These are phyloP conservation scores for Parachaetomium inaequale DNA, from an alignment of 495 filamentous ascomycete genomes.

Conservation along the genomic window DNA sequence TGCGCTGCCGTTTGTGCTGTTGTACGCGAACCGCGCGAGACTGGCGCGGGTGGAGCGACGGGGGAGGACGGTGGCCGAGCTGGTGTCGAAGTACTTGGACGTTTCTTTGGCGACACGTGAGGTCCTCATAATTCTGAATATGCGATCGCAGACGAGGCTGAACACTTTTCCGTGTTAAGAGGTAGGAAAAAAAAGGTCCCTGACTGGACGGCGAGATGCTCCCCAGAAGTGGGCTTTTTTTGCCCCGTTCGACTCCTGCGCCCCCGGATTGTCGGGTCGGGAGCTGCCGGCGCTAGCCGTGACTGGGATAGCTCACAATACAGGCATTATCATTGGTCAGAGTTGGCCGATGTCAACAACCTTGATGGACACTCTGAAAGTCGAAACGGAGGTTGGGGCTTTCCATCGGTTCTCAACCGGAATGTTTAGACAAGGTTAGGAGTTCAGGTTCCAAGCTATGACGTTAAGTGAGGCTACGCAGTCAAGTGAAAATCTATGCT, in stretches of 20 bases:
- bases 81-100: constrained; percentile 38
- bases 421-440: no score
- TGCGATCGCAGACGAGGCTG: background rate
- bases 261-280: background rate
- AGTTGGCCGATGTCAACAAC: background rate
- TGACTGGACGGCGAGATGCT: background rate
- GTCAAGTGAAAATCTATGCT: no score
- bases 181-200: no score
- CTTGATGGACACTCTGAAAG: background rate
- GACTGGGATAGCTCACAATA: background rate
- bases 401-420: no score
- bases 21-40: constrained; percentile 43
- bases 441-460: no score
- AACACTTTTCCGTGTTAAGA: no score
- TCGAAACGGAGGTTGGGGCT: no score
- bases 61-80: constrained; percentile 24
- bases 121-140: constrained; percentile 53
- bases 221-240: background rate
- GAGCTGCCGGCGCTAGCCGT: background rate
- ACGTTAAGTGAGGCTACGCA: no score
- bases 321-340: background rate
- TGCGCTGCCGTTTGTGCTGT: constrained; percentile 16
- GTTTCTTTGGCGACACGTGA: constrained; percentile 59
- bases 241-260: background rate
- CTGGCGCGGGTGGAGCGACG: constrained; percentile 47